A percentile compares a stretch with the other conserved stretches of the same genome.
Evolutionary conservation across 257 asterid species (phyloP).

Genomic region (Rauvolfia tetraphylla): DNA sequence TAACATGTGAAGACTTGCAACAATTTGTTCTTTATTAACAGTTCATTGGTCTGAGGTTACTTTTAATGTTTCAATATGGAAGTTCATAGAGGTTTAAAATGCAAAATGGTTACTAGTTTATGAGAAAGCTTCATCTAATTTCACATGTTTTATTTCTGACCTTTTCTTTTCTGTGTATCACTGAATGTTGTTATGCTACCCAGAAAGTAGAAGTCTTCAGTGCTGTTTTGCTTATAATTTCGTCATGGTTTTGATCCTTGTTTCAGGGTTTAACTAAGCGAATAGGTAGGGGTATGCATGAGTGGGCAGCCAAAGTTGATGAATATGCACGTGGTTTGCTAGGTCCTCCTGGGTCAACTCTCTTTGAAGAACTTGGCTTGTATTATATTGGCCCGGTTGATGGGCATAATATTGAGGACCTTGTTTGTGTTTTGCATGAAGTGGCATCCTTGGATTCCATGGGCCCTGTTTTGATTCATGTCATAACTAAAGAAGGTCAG

Average conservation of each 20-base stretch:
- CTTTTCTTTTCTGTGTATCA: neutral
- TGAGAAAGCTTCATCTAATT: neutral
- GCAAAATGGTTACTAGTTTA: neutral
- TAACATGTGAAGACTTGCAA: neutral
- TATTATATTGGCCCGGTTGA: constrained; percentile 94
- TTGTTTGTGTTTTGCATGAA: constrained; percentile 66
- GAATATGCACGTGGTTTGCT: constrained; percentile 92
- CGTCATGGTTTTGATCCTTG: constrained; percentile 15
- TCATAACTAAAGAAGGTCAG: constrained; percentile 60
- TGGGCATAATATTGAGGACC: constrained; percentile 89
- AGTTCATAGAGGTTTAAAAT: neutral
- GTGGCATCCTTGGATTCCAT: constrained; percentile 82
- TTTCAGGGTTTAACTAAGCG: constrained; percentile 70
- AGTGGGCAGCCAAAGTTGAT: constrained; percentile 94
- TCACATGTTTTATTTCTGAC: neutral
- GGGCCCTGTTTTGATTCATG: constrained; percentile 92
- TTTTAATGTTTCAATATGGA: neutral
- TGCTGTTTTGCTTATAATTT: neutral
- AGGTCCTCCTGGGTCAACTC: constrained; percentile 93
- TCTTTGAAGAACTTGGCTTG: constrained; percentile 90
- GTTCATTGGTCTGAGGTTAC: neutral
- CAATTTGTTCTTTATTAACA: neutral
- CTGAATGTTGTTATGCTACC: neutral
- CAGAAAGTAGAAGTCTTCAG: neutral
- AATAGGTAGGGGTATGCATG: constrained; percentile 79